Conservation (phyloP, 2,329 filamentous ascomycete species). For the Colletotrichum sp. region DNA sequence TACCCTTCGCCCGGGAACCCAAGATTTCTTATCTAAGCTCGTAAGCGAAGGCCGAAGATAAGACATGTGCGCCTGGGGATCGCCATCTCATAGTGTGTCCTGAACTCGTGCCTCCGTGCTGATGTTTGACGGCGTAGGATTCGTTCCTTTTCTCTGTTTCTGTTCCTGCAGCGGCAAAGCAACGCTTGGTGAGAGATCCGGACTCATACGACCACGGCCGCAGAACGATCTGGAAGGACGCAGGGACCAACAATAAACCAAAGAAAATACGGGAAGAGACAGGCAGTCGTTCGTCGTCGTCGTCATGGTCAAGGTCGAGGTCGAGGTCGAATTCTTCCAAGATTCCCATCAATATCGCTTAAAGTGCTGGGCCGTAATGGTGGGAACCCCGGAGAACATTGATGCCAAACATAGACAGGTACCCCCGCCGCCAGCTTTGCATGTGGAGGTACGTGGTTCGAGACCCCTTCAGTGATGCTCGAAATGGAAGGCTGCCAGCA, state of each 20-base stretch:
- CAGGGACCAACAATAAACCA: background rate
- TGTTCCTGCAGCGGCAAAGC: constrained; percentile 6
- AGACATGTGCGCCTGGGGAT: background rate
- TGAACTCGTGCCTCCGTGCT: background rate
- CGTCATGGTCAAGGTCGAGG: background rate
- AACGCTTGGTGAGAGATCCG: background rate
- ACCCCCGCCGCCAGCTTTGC: background rate
- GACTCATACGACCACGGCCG: background rate
- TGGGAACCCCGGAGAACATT: background rate
- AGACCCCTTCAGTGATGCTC: background rate
- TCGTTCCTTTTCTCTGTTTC: background rate
- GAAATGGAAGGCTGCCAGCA: constrained; percentile 8
- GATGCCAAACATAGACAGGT: constrained; percentile 17
- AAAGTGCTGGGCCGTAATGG: constrained; percentile 2
- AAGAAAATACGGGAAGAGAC: background rate
- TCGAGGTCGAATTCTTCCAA: background rate
- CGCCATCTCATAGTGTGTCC: background rate
- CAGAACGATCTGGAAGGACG: background rate
- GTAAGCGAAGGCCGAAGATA: background rate
- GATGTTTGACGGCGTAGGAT: background rate
- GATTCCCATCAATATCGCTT: constrained; percentile 15
- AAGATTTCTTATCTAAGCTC: background rate
- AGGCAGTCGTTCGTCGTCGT: background rate
- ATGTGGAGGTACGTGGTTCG: constrained; percentile 18
- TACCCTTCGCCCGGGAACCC: background rate